Evolutionary conservation across 139 green algal genomes (phyloP), one percentile per base, ranked within the genome.

Genomic region (Yamagishiella unicocca): DNA sequence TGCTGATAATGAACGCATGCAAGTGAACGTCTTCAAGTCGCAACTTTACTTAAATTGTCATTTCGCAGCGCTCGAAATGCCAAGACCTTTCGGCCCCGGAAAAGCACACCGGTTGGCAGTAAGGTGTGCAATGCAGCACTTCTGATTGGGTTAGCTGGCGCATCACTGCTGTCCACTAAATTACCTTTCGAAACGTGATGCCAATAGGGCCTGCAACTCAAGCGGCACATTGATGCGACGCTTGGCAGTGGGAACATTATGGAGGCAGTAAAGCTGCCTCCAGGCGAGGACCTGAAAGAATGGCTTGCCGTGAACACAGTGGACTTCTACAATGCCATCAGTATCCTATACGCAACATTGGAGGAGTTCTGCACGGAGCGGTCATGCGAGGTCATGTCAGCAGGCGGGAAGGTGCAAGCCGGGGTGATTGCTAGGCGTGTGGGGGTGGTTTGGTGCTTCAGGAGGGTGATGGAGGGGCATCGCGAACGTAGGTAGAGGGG

Each of bases 301-400:
- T 87, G 89, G 89, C 76, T 93, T 14, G 89, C 92, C 1, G 89
- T 93, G 19, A 93, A 94, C 85, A 92, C 87, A 27, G 91, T 98
- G 2, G 96, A 99, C 90, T 99, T 99, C 78, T 99, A 98, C 94
- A 99, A 99, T 82, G 96, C 98, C 7, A 90, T 98, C 71, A 97
- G 92, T 68, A 88, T 99, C n/a, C 89, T 99, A 38, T 99, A 98
- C 87, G 88, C 88, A 45, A 98, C 96, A 5, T 90, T 99, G 61
- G 94, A 94, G 29, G 98, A 99, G 88, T 98, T 98, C 73, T 99
- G 98, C 92, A 99, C 97, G 24, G 85, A 94, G 0, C 79, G 93
- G 40, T 93, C 93, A 29, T 99, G 98, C 93, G 96, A 98, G 12
- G 95, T 97, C 45, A 99, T 99, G 98, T 96, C 90, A 42, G 98